Evolutionary conservation across 805 yeast genomes (phyloP).

Genomic region (Limtongozyma cylindracea): DNA sequence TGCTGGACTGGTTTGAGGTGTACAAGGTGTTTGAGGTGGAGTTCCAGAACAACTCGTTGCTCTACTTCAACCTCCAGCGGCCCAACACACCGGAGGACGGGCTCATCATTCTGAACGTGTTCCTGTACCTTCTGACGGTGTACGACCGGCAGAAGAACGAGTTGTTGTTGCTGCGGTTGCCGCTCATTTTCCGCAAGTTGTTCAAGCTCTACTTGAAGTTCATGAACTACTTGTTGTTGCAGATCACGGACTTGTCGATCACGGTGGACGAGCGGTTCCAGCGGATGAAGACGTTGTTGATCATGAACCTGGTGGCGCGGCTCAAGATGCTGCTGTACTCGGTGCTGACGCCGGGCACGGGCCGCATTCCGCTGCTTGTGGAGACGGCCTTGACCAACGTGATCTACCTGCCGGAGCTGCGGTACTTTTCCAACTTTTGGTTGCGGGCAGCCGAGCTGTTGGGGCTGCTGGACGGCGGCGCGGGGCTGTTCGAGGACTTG

Average conservation of each 20-base stretch:
- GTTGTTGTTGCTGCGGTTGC: constrained; percentile 20
- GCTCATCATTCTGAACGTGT: constrained; percentile 40
- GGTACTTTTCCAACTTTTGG: constrained; percentile 52
- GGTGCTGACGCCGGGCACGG: constrained; percentile 13
- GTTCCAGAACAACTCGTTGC: constrained; percentile 31
- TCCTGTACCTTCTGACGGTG: constrained; percentile 39
- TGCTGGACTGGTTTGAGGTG: constrained; percentile 58
- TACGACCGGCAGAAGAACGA: constrained; percentile 17
- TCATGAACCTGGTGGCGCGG: constrained; percentile 36
- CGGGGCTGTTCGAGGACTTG: constrained; percentile 6
- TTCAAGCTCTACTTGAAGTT: constrained; percentile 44
- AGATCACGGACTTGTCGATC: constrained; percentile 38
- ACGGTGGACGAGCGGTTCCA: constrained; percentile 31
- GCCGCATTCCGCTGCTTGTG: constrained; percentile 36
- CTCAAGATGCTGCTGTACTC: constrained; percentile 33
- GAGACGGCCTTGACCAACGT: constrained; percentile 61
- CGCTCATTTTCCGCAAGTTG: constrained; percentile 40
- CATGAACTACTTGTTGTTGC: constrained; percentile 33
- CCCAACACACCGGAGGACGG: constrained; percentile 20
- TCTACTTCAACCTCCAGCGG: constrained; percentile 21
- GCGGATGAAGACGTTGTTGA: constrained; percentile 42
- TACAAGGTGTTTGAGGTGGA: constrained; percentile 54
- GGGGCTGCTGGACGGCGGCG: constrained; percentile 2
- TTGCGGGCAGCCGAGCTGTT: constrained; percentile 18
- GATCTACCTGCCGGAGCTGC: constrained; percentile 56